phyloP scores from a whole-genome alignment of 371 early-diverging fungal genomes.

The Umbelopsis sp. region DNA sequence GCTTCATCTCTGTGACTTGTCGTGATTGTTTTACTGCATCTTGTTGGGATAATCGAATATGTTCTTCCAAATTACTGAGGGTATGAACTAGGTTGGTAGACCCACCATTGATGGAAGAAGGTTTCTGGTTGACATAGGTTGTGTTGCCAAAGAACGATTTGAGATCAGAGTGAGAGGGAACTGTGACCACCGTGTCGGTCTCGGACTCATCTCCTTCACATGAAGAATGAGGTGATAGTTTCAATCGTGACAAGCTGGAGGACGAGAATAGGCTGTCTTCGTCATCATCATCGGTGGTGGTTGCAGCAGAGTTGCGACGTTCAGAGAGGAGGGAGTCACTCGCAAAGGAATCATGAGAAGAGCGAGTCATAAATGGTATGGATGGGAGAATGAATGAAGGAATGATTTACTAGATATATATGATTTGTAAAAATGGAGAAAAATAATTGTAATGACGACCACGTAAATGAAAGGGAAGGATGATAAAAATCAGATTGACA shows the following conservation, averaged over 20 bases:
- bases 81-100: conserved; percentile 1
- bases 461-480: neutral
- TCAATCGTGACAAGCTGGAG: neutral
- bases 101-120: neutral
- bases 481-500: neutral
- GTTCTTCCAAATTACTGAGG: neutral
- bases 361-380: neutral
- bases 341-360: neutral
- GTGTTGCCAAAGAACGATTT: conserved; percentile 6
- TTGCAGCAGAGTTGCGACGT: neutral
- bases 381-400: neutral
- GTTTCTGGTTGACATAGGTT: neutral
- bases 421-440: neutral
- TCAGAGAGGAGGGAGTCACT: neutral
- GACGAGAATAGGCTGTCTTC: conserved; percentile 3
- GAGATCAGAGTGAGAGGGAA: conserved; percentile 1
- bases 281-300: conserved; percentile 8
- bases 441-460: neutral
- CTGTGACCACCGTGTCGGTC: neutral
- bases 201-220: neutral
- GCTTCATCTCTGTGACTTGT: conserved; percentile 4
- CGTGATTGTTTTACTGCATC: neutral
- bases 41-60: neutral
- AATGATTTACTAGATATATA: neutral
- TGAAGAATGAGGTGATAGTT: neutral